Base-by-base conservation (phyloP, 768 basidiomycete species). In the Lentinula raphanica region DNA sequence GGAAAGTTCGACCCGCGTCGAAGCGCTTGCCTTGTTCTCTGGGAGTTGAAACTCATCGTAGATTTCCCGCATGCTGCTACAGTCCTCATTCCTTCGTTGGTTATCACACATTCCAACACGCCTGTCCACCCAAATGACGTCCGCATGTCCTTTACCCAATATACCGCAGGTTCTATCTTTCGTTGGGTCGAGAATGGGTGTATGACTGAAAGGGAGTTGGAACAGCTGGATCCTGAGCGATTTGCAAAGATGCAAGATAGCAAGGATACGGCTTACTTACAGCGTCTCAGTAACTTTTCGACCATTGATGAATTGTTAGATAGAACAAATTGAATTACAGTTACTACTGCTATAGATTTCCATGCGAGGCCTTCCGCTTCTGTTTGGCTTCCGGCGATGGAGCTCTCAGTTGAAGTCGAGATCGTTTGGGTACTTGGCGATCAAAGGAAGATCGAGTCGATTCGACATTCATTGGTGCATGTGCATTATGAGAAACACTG, bases 81-180 rank as follows among this genome's bases (percentile, higher is more conserved):
- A 28, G 29, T 61, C n/a, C 49, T 61, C 19, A 63, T 63, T n/a
- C n/a, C n/a, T n/a, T n/a, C n/a, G n/a, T n/a, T n/a, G n/a, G n/a
- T n/a, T n/a, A n/a, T n/a, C n/a, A 39, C 19, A 4, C 63, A 64
- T 31, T 56, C 51, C 36, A 64, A 66, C 38, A 49, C 50, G 3
- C 50, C 59, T 3, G 38, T 66, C 4, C 44, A 25, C 13, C 13
- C 17, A 3, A 29, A 39, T 9, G 60, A 66, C 21, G 17, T 1
- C 6, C 56, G 59, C 5, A 27, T 17, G 25, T 62, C 63, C 0
- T 55, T 66, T 23, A 62, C 64, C 6, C 61, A 62, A 31, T 66
- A 66, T 49, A 57, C 60, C 1, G 55, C 64, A 0, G 65, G 64
- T 1, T 56, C 55, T 0, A 23, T 66, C 2, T 60, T 65, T 32